Percentiles rank a stretch among this genome's conserved stretches.
phyloP scores from a whole-genome alignment of 176 grass and related monocot genomes.

The Luzula sylvatica region DNA sequence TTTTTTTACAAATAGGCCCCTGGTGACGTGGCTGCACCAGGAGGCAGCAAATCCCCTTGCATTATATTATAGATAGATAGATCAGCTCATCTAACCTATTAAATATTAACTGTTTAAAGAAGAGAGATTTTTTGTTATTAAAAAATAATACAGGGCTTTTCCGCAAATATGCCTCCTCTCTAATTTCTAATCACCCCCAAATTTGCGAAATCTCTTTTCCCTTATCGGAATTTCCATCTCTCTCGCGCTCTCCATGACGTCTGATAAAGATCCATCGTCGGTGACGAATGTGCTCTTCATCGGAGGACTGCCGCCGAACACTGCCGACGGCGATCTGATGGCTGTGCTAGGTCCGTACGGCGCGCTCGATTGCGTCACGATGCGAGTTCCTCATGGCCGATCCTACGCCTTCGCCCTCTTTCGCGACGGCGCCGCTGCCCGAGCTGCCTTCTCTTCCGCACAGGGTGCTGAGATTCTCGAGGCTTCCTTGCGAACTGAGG shows the following conservation, averaged over 20 bases:
- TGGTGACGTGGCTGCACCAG: no score
- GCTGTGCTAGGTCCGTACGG: conserved; percentile 28
- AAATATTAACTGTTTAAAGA: no score
- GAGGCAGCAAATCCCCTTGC: no score
- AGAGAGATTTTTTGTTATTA: no score
- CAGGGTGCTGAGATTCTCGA: conserved; percentile 43
- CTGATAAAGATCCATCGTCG: conserved; percentile 3
- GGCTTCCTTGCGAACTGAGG: conserved; percentile 40
- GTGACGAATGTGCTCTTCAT: conserved; percentile 17
- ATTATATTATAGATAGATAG: no score
- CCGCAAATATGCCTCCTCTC: not conserved
- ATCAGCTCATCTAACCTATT: no score
- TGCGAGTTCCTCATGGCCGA: conserved; percentile 30
- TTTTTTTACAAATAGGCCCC: no score
- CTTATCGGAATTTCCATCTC: no score
- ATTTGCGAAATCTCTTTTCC: no score
- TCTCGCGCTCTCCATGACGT: not conserved
- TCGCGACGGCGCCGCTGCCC: conserved; percentile 33
- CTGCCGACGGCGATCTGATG: conserved; percentile 45
- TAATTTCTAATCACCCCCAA: not conserved
- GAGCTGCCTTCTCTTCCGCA: conserved; percentile 39
- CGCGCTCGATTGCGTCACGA: conserved; percentile 59
- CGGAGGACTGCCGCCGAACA: conserved; percentile 21
- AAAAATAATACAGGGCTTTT: no score
- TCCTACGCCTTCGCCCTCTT: conserved; percentile 84